phyloP scores from a whole-genome alignment of 2,329 filamentous ascomycete genomes.

The Tolypocladium inflatum region DNA sequence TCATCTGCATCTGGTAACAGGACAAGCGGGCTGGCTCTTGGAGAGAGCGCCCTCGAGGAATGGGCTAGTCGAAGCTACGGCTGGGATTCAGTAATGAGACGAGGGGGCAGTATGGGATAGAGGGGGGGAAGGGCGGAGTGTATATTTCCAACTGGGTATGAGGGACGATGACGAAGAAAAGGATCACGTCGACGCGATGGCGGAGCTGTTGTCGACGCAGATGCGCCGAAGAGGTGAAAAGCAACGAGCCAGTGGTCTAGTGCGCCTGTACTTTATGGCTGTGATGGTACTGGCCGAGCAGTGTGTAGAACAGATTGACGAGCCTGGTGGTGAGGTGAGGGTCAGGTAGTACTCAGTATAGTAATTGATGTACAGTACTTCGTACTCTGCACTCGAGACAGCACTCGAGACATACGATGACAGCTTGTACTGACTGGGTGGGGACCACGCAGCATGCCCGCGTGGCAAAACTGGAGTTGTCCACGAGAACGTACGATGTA shows the following conservation, averaged over 20 bases:
- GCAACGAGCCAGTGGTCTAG: neutral
- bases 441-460: neutral
- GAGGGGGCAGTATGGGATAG: neutral
- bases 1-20: slow-evolving; percentile 6
- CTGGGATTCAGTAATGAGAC: neutral
- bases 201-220: neutral
- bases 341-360: neutral
- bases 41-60: neutral
- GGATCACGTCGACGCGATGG: neutral
- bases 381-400: no score
- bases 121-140: neutral
- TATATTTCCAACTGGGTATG: slow-evolving; percentile 1
- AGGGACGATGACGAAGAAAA: slow-evolving; percentile 1
- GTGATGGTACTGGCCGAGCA: neutral
- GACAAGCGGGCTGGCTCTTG: neutral
- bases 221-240: neutral
- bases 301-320: neutral
- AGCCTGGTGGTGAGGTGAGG: neutral
- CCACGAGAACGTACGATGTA: neutral
- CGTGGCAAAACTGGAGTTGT: neutral
- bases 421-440: no score
- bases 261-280: neutral
- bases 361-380: neutral
- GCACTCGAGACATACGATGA: neutral
- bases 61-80: neutral